Evolutionary conservation across 2,329 filamentous ascomycete genomes (phyloP).

Genomic region (Sarocladium kiliense): DNA sequence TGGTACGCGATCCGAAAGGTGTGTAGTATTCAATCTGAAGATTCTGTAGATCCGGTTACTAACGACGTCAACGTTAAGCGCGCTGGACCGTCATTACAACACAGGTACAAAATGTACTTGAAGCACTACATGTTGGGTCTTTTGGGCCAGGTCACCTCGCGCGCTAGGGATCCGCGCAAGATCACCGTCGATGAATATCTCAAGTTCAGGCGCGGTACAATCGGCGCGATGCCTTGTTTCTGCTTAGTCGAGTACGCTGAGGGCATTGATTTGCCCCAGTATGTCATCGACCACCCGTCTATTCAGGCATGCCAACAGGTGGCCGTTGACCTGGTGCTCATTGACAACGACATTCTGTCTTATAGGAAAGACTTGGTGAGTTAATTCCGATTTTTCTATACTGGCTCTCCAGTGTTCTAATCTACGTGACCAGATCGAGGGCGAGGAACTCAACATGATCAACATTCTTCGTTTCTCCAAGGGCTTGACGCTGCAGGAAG

Average conservation of each 20-base stretch:
- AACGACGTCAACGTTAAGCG: too few species aligned
- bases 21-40: background rate
- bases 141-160: conserved; percentile 2
- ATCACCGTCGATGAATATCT: conserved; percentile 7
- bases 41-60: too few species aligned
- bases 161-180: background rate
- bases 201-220: background rate
- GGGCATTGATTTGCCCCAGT: conserved; percentile 5
- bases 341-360: conserved; percentile 4
- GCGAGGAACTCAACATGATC: conserved; percentile 6
- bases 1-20: conserved; percentile 6
- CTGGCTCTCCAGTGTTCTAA: background rate
- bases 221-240: conserved; percentile 8
- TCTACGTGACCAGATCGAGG: background rate
- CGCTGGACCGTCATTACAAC: background rate
- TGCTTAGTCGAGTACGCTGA: conserved; percentile 5
- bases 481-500: conserved; percentile 1
- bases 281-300: background rate
- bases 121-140: conserved; percentile 6
- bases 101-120: conserved; percentile 8
- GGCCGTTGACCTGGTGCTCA: background rate
- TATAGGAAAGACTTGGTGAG: conserved; percentile 2
- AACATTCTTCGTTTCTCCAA: conserved; percentile 6
- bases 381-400: background rate
- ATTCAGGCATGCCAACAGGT: conserved; percentile 1